Percentiles rank a stretch among this genome's conserved stretches.
phyloP scores from a whole-genome alignment of 129 eudicot species.

The Calendula officinalis region DNA sequence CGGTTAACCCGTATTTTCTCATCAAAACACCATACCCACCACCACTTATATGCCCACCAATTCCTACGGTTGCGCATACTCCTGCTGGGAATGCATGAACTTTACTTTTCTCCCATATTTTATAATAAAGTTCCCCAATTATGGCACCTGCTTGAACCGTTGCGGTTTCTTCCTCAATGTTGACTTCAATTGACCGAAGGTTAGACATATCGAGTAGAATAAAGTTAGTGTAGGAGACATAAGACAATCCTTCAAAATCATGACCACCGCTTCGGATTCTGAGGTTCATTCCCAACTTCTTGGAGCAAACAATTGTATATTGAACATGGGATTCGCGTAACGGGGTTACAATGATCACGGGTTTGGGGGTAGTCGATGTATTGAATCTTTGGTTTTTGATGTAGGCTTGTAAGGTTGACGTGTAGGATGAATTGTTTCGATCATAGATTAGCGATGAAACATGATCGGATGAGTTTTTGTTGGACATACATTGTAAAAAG shows the following conservation, averaged over 20 bases:
- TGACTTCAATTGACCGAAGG: slow-evolving; percentile 31
- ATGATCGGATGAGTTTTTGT: slow-evolving; percentile 13
- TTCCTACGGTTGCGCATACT: slow-evolving; percentile 43
- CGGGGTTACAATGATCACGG: slow-evolving; percentile 35
- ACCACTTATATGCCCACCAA: slow-evolving; percentile 48
- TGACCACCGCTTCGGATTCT: slow-evolving; percentile 44
- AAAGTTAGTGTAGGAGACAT: slow-evolving; percentile 34
- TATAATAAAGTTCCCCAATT: slow-evolving; percentile 41
- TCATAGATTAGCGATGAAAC: slow-evolving; percentile 25
- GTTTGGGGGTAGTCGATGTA: slow-evolving; percentile 29
- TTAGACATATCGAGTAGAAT: slow-evolving; percentile 44
- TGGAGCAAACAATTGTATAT: slow-evolving; percentile 31
- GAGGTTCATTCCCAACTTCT: slow-evolving; percentile 28
- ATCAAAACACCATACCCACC: slow-evolving; percentile 44
- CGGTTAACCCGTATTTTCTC: slow-evolving; percentile 38
- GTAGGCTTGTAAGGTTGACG: slow-evolving; percentile 33
- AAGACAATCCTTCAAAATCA: slow-evolving; percentile 48
- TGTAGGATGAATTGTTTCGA: slow-evolving; percentile 32
- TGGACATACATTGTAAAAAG: slow-evolving; percentile 23
- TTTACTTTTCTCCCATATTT: slow-evolving; percentile 35
- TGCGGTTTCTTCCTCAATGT: slow-evolving; percentile 34
- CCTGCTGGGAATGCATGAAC: slow-evolving; percentile 42
- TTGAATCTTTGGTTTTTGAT: slow-evolving; percentile 32
- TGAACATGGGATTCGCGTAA: slow-evolving; percentile 30
- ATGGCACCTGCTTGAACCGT: slow-evolving; percentile 44